Evolutionary conservation across 495 filamentous ascomycete genomes (phyloP).

Genomic region (Aspergillus panamensis): DNA sequence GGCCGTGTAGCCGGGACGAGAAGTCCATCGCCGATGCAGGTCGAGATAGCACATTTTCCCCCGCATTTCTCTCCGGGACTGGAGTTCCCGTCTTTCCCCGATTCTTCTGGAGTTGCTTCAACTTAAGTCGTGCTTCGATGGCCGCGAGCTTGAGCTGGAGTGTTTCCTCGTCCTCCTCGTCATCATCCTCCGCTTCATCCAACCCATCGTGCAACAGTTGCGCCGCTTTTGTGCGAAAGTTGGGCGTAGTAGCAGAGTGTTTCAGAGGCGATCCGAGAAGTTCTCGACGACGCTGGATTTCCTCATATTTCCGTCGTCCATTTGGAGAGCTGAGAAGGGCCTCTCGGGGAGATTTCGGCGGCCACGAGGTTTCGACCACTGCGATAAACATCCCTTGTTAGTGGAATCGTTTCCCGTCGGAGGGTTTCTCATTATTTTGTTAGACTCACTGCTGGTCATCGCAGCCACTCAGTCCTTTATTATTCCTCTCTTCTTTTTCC

Average conservation of each 20-base stretch:
- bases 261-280: conserved; percentile 64
- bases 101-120: conserved; percentile 77
- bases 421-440: not conserved
- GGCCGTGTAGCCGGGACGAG: conserved; percentile 22
- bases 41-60: conserved; percentile 20
- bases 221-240: conserved; percentile 33
- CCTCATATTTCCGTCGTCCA: conserved; percentile 67
- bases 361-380: conserved; percentile 67
- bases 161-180: conserved; percentile 88
- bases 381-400: conserved; percentile 11
- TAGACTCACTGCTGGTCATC: conserved; percentile 27
- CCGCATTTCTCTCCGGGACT: conserved; percentile 25
- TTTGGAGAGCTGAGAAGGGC: conserved; percentile 77
- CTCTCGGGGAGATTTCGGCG: conserved; percentile 81
- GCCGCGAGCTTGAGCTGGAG: conserved; percentile 76
- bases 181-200: conserved; percentile 32
- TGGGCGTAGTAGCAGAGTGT: conserved; percentile 40
- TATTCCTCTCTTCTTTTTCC: not conserved
- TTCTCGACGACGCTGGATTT: conserved; percentile 59
- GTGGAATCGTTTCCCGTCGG: not conserved
- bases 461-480: not conserved
- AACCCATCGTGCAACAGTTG: conserved; percentile 37
- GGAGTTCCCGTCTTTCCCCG: conserved; percentile 35
- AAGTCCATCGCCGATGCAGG: conserved; percentile 29
- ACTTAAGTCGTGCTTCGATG: conserved; percentile 80